A percentile compares a stretch with the other conserved stretches of the same genome.
phyloP scores from a whole-genome alignment of 2,329 filamentous ascomycete genomes.

The Claviceps arundinis region DNA sequence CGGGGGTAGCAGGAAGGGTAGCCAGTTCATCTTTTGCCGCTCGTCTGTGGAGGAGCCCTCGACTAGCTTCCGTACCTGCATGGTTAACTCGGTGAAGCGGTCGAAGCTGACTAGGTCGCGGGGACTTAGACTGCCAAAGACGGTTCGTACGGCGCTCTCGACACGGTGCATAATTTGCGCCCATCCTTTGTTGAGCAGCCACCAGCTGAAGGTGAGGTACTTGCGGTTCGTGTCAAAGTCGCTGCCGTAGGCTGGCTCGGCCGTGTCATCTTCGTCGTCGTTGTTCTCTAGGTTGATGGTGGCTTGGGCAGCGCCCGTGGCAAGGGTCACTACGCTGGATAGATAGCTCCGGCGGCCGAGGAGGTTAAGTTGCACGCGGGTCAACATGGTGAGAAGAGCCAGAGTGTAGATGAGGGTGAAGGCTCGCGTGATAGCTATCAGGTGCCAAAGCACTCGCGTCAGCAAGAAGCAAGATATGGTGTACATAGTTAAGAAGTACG shows the following conservation, averaged over 20 bases:
- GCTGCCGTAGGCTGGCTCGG: conserved; percentile 71
- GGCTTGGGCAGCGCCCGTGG: conserved; percentile 57
- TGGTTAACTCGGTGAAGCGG: conserved; percentile 63
- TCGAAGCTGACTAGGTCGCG: conserved; percentile 77
- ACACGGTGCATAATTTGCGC: conserved; percentile 70
- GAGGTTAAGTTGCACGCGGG: conserved; percentile 90
- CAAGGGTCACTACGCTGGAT: conserved; percentile 84
- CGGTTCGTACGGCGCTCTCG: conserved; percentile 71
- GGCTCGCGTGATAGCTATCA: conserved; percentile 63
- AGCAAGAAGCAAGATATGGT: background rate
- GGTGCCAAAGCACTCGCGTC: background rate
- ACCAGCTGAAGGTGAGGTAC: conserved; percentile 96
- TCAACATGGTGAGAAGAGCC: conserved; percentile 78
- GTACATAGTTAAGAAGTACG: too few relatives aligned
- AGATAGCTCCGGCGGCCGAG: conserved; percentile 91
- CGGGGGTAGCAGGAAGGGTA: conserved; percentile 71
- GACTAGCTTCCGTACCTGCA: conserved; percentile 72
- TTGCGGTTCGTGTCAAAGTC: conserved; percentile 94
- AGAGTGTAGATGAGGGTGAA: conserved; percentile 90
- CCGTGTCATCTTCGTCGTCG: conserved; percentile 61
- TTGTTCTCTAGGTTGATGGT: conserved; percentile 86
- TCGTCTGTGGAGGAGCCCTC: conserved; percentile 47
- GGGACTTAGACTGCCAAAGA: conserved; percentile 80
- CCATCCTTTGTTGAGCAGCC: conserved; percentile 87
- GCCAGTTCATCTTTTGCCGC: conserved; percentile 49